phyloP scores from a whole-genome alignment of 139 green algal genomes.

The Yamagishiella unicocca region DNA sequence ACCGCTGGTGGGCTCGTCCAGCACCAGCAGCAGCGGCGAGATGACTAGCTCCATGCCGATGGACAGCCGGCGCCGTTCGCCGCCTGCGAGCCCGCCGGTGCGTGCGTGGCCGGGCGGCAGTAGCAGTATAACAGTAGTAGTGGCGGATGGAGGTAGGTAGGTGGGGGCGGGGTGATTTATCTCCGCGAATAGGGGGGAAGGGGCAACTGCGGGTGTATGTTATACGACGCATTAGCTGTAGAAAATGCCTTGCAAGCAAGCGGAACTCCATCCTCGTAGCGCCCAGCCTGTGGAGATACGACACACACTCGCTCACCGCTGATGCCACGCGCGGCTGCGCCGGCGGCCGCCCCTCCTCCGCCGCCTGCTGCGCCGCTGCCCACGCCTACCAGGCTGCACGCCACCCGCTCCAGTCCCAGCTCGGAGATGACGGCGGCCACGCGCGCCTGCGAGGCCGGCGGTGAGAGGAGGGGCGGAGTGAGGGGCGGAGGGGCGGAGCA shows the following conservation, averaged over 20 bases:
- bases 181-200: too few species aligned
- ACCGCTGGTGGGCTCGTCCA: slow-evolving; percentile 80
- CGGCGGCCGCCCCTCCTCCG: neutral
- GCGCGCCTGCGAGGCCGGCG: neutral
- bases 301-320: slow-evolving; percentile 31
- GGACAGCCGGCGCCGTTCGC: slow-evolving; percentile 76
- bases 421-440: slow-evolving; percentile 31
- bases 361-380: neutral
- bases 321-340: slow-evolving; percentile 19
- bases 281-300: too few species aligned
- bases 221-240: too few species aligned
- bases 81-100: slow-evolving; percentile 57
- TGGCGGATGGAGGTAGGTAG: too few species aligned
- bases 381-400: slow-evolving; percentile 14
- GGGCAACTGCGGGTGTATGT: too few species aligned
- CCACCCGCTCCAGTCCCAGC: slow-evolving; percentile 33
- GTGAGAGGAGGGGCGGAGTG: too few species aligned
- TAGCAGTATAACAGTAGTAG: too few species aligned
- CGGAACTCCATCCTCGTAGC: too few species aligned
- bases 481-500: too few species aligned
- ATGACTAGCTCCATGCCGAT: slow-evolving; percentile 87
- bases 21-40: slow-evolving; percentile 58
- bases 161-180: too few species aligned
- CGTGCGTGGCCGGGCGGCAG: neutral
- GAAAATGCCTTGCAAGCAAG: too few species aligned